phyloP scores from a whole-genome alignment of 495 filamentous ascomycete species.

The Xylaria flabelliformis region DNA sequence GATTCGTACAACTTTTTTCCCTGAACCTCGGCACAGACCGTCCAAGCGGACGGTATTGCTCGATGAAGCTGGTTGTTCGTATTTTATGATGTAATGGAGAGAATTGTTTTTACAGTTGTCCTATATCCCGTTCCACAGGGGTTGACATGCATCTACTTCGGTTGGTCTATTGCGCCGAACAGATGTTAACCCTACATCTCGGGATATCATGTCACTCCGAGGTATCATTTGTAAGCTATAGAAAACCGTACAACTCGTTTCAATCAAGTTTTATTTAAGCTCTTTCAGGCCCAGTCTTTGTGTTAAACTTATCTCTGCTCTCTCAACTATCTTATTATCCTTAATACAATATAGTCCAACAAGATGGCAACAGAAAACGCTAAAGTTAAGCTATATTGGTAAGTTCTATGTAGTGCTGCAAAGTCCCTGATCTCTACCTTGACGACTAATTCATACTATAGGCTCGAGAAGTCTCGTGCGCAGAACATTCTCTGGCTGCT shows the following conservation, averaged over 20 bases:
- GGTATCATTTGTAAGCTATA: not conserved
- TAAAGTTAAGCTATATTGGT: conserved; percentile 84
- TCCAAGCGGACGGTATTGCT: not conserved
- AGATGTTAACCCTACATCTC: too few relatives aligned
- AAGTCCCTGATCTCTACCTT: not conserved
- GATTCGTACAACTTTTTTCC: not conserved
- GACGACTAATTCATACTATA: conserved; percentile 39
- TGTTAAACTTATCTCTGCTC: not conserved
- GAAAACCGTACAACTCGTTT: not conserved
- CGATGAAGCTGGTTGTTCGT: too few relatives aligned
- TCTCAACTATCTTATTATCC: not conserved
- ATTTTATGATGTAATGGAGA: too few relatives aligned
- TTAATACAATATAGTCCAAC: not conserved
- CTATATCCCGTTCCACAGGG: too few relatives aligned
- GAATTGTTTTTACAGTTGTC: too few relatives aligned
- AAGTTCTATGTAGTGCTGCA: conserved; percentile 33
- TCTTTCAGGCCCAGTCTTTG: not conserved
- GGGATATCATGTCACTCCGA: not conserved
- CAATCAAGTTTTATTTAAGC: not conserved
- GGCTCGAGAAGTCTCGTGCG: conserved; percentile 79
- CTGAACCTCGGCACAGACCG: not conserved
- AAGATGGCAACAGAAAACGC: conserved; percentile 46
- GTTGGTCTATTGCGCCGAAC: too few relatives aligned
- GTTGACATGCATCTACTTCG: too few relatives aligned
- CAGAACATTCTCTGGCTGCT: conserved; percentile 91